Base-by-base conservation (phyloP, 2,329 filamentous ascomycete species). In the Drechslerella stenobrocha region DNA sequence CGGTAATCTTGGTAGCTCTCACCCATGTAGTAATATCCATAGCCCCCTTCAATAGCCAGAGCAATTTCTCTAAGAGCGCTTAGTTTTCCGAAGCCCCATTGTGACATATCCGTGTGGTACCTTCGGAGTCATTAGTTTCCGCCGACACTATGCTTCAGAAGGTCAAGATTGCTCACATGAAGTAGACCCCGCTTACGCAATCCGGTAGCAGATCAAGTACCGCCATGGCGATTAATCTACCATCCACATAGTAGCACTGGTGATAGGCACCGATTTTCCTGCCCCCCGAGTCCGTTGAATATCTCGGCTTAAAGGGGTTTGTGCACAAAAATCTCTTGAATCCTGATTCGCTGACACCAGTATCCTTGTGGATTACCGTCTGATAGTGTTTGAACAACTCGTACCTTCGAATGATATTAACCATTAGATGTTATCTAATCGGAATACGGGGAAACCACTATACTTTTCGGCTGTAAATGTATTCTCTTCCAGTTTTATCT, bases 121-220 rank as follows among this genome's bases (percentile, higher is more conserved):
- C 63, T 67, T 46, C 15, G 26, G 6, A 32, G 34, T 7, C 20
- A 2, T 50, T 18, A 50, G 13, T 1, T 48, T 11, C 13, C 13
- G 8, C 2, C 7, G 15, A 26, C 24, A 1, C 18, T n/a, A n/a
- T n/a, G n/a, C n/a, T n/a, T 18, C 7, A 47, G 1, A 8, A 9
- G 40, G 15, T 22, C 20, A 8, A n/a, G 15, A 13, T 22, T 8
- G 44, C 50, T 35, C 42, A 93, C 67, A 93, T 77, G 74, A 93
- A 89, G 77, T 93, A 93, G 8, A 93, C 89, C 2, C 87, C 87
- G 72, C 88, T 91, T 50, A 93, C 87, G 71, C 84, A 86, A 61
- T 89, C 79, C 0, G 89, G 89, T 0, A 93, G 79, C 6, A 93
- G 79, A 74, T 93, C 89, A 3, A 93, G 78, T 0, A 93, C 86